Percentiles rank a stretch among this genome's conserved stretches.
phyloP scores from a whole-genome alignment of 129 eudicot genomes.

The Ambrosia artemisiifolia region DNA sequence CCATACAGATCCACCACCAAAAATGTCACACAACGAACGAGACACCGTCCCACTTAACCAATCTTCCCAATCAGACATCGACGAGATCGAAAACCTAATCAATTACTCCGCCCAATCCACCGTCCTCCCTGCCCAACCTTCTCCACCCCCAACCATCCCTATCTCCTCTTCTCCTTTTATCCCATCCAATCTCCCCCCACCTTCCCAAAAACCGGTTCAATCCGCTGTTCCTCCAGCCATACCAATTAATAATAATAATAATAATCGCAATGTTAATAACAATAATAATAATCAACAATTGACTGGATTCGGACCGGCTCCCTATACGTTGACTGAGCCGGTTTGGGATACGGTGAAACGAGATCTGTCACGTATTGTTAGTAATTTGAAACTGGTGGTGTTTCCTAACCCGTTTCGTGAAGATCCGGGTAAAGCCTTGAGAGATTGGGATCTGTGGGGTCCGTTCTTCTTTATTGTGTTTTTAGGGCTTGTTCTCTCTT shows the following conservation, averaged over 20 bases:
- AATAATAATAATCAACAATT: not conserved
- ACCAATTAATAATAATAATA: slow-evolving; percentile 18
- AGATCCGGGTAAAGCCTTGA: slow-evolving; percentile 93
- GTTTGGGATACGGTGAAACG: slow-evolving; percentile 96
- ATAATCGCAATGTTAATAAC: not conserved
- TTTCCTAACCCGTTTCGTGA: slow-evolving; percentile 92
- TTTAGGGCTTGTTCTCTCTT: slow-evolving; percentile 74
- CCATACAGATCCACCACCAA: slow-evolving; percentile 25
- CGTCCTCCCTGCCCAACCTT: slow-evolving; percentile 82
- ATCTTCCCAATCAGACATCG: slow-evolving; percentile 91
- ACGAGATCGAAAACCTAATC: slow-evolving; percentile 89
- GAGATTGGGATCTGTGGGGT: slow-evolving; percentile 99
- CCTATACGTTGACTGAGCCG: slow-evolving; percentile 90
- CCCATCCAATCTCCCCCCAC: slow-evolving; percentile 57
- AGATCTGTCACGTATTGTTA: slow-evolving; percentile 82
- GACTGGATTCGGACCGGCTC: slow-evolving; percentile 68
- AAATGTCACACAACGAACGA: slow-evolving; percentile 47
- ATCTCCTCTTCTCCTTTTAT: slow-evolving; percentile 64
- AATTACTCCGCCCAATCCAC: slow-evolving; percentile 46
- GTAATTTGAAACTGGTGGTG: slow-evolving; percentile 87
- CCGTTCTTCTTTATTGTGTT: slow-evolving; percentile 97
- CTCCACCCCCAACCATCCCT: slow-evolving; percentile 72
- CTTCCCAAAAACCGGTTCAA: slow-evolving; percentile 26
- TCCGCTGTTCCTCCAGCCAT: slow-evolving; percentile 33
- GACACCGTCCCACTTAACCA: slow-evolving; percentile 83